A percentile compares a stretch with the other conserved stretches of the same genome.
These are phyloP conservation scores for Nicotiana obtusifolia DNA, from an alignment of 257 asterid species.

Conservation along the genomic window DNA sequence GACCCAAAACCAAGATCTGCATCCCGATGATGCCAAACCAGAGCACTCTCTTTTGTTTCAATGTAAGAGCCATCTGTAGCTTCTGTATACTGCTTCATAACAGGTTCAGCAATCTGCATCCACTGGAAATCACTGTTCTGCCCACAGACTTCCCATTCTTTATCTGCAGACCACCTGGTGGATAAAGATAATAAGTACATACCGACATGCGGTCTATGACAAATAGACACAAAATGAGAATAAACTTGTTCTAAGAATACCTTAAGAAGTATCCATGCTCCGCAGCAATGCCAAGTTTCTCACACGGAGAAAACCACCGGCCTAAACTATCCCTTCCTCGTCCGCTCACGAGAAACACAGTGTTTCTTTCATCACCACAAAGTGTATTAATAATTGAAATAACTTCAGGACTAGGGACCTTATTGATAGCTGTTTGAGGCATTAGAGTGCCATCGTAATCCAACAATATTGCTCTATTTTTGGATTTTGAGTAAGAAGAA, in stretches of 20 bases:
- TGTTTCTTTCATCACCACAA: conserved; percentile 31
- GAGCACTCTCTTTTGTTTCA: conserved; percentile 43
- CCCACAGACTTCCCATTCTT: conserved; percentile 36
- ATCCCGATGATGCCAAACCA: conserved; percentile 47
- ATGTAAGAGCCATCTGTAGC: conserved; percentile 45
- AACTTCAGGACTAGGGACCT: conserved; percentile 30
- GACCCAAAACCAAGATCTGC: conserved; percentile 51
- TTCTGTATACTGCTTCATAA: conserved; percentile 44
- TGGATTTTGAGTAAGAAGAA: conserved; percentile 38
- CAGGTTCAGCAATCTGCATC: conserved; percentile 45
- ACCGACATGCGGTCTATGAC: not conserved
- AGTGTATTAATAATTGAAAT: conserved; percentile 30
- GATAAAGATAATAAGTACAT: not conserved
- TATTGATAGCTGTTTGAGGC: conserved; percentile 38
- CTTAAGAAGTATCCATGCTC: conserved; percentile 45
- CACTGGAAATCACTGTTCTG: conserved; percentile 39
- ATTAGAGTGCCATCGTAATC: conserved; percentile 50
- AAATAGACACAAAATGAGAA: not conserved
- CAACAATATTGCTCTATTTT: conserved; percentile 37
- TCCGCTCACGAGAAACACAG: conserved; percentile 44
- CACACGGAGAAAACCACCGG: conserved; percentile 42
- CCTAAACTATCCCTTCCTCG: conserved; percentile 43
- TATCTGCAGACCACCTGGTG: conserved; percentile 32
- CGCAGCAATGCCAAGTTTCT: conserved; percentile 45
- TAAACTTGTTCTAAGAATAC: conserved; percentile 10